Percentiles rank a stretch among this genome's conserved stretches.
phyloP scores from a whole-genome alignment of 2,329 filamentous ascomycete species.

The Cladosporium velox region DNA sequence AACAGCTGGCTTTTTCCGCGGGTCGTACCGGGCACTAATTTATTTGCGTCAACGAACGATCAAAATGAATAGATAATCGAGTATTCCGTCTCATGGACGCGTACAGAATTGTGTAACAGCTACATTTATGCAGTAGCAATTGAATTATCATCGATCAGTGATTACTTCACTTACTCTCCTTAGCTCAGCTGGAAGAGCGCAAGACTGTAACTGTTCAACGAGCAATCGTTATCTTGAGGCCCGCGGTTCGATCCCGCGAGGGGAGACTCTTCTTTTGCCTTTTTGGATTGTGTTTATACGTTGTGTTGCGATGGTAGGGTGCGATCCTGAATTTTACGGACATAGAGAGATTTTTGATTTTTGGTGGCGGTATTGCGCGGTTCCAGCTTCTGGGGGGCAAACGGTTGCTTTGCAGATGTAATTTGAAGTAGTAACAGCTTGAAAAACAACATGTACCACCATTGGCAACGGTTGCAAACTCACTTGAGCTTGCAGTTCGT shows the following conservation, averaged over 20 bases:
- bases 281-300: not conserved
- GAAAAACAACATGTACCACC: not conserved
- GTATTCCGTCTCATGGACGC: too few species aligned
- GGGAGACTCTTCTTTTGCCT: conserved; percentile 11
- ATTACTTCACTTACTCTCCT: conserved; percentile 7
- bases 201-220: conserved; percentile 18
- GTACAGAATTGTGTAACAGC: too few species aligned
- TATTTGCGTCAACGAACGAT: not conserved
- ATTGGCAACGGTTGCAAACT: not conserved
- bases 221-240: conserved; percentile 15
- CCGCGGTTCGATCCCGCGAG: conserved; percentile 20
- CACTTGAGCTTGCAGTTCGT: not conserved
- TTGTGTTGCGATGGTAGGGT: not conserved
- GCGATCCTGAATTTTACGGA: not conserved
- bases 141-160: not conserved
- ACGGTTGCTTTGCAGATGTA: not conserved
- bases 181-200: conserved; percentile 21
- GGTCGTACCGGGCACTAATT: too few species aligned
- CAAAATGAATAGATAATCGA: too few species aligned
- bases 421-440: not conserved
- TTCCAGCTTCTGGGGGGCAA: not conserved
- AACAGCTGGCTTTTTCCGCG: not conserved
- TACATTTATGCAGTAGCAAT: not conserved
- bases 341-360: not conserved
- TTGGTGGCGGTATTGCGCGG: not conserved